These are phyloP conservation scores for Corymbia calophylla DNA, from an alignment of 441 rosid genomes.

Conservation along the genomic window DNA sequence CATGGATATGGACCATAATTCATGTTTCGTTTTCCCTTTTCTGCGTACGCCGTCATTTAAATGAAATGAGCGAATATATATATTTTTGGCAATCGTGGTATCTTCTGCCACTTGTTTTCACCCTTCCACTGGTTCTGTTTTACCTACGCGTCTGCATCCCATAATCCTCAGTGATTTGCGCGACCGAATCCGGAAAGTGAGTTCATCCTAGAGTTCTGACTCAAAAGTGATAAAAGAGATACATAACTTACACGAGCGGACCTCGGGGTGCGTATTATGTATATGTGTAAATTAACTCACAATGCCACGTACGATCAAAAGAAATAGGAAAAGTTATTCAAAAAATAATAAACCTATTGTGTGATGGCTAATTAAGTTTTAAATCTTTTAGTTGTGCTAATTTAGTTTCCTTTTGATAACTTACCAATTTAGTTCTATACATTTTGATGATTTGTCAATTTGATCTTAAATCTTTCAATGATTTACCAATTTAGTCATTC, in stretches of 20 bases:
- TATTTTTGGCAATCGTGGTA: not conserved
- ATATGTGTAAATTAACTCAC: no score
- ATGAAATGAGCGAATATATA: not conserved
- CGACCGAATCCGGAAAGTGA: not conserved
- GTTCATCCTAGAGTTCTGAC: not conserved
- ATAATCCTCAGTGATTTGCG: not conserved
- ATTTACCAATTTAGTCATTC: no score
- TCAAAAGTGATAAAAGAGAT: not conserved
- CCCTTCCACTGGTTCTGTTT: not conserved
- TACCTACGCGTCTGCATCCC: not conserved
- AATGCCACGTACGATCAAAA: not conserved
- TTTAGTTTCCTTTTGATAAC: no score
- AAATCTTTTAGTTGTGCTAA: no score
- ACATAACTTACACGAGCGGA: not conserved
- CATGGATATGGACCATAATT: not conserved
- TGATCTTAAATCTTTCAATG: accelerated
- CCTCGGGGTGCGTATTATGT: not conserved
- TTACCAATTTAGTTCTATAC: no score
- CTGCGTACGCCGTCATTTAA: not conserved
- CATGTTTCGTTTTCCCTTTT: not conserved
- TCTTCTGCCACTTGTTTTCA: not conserved
- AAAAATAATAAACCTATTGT: no score
- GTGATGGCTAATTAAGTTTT: not conserved
- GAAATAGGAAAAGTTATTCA: no score
- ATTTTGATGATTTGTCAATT: not conserved